Base-by-base conservation (phyloP, 495 filamentous ascomycete genomes). In the Pyronema domesticum region DNA sequence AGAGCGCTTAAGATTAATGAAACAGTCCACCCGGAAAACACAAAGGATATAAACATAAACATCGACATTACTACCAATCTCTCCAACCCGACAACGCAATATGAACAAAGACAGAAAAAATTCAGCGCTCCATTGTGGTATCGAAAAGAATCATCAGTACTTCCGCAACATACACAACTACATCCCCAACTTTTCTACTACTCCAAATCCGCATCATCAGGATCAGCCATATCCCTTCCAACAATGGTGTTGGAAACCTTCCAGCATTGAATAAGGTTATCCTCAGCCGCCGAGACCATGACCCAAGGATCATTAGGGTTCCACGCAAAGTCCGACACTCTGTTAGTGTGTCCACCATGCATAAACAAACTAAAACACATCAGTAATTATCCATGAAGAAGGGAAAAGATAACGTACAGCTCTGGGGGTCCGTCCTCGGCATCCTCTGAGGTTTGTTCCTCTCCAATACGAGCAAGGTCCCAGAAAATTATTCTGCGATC, bases 321-420 rank as follows among this genome's bases (percentile, higher is more conserved):
- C 89, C 89, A 99, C 72, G 81, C 87, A 61, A 99, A 96, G 68
- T 99, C 93, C 8, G 84, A 83, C 40, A 99, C 80, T 53, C 89
- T 82, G 66, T 95, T 94, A 13, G 89, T 99, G 70, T 96, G 93
- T 18, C 93, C 93, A 55, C 91, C 93, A 61, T 99, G 93, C 91
- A 99, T 99, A 67, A 99, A 99, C 11, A 94, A 71, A 46, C 83
- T 86, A 58, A 7, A 11, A 17, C 40, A 49, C 11, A 61, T 51
- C 67, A 63, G 70, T 65, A 53, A 57, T 30, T 54, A 19, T 35
- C 36, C 45, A 11, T 30, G 50, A 36, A 39, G 30, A 6, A 37
- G 17, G n/a, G 44, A 53, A 30, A 51, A 47, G 14, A 37, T 6
- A 43, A 80, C 82, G 71, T 72, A 88, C 83, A 99, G 74, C 67